Evolutionary conservation across 2,329 filamentous ascomycete species (phyloP), one percentile per base, ranked within the genome.

Genomic region (Talaromyces marneffei): DNA sequence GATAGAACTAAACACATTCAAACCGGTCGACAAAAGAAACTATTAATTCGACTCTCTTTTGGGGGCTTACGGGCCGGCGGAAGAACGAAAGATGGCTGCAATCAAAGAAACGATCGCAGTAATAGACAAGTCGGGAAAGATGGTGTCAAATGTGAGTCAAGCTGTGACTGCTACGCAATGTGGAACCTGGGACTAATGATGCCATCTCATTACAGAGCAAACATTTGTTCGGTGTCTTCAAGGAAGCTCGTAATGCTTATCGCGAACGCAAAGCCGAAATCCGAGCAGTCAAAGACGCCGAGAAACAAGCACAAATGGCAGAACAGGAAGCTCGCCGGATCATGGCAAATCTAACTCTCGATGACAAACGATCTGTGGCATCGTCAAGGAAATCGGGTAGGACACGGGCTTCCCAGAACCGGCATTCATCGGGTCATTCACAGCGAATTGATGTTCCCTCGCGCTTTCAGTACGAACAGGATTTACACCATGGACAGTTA

Each of bases 61-160:
- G 52, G 31, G 16, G 59, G 42, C 56, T 18, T 44, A 35, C 44
- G 44, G 35, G 33, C 23, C 40, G 20, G 46, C 39, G n/a, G 29
- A 48, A 29, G 29, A n/a, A 44, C 35, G 46, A 57, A 57, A 44
- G 18, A 64, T 64, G 61, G 58, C 62, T 25, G 59, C 61, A 61
- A 74, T 75, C 70, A 71, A 83, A 65, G 88, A 96, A 77, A 93
- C 90, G 55, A 87, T 96, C 67, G 92, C 91, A 66, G 90, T 96
- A 70, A 88, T 96, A 77, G 94, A 96, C 79, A 92, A 85, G 75
- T 94, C 91, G 62, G 91, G 91, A 70, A 95, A 96, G 78, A 87
- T 96, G 56, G 90, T 96, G 68, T 92, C 87, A 81, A 94, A 88
- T 63, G 91, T 92, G 82, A 74, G 88, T 81, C 65, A 62, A 57